Evolutionary conservation across 75 land plant genomes (phyloP).

Genomic region (Adiantum capillusveneris): DNA sequence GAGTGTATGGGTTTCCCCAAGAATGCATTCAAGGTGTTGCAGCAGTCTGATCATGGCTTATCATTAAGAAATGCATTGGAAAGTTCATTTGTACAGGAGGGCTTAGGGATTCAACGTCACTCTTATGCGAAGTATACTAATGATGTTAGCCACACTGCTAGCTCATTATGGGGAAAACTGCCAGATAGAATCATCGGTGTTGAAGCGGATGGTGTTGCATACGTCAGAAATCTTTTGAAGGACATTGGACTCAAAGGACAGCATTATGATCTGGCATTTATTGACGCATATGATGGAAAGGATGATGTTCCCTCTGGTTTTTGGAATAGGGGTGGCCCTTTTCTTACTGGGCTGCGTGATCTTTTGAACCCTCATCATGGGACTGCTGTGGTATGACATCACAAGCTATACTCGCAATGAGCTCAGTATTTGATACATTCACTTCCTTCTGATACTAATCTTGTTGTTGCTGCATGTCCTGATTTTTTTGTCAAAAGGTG

Average conservation of each 20-base stretch:
- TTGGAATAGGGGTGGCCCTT: conserved; percentile 64
- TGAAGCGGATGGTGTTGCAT: conserved; percentile 72
- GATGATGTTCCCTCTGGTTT: conserved; percentile 71
- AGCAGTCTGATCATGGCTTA: neutral
- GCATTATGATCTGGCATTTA: conserved; percentile 71
- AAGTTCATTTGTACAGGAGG: too few relatives aligned
- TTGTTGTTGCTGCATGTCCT: neutral
- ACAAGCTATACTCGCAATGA: neutral
- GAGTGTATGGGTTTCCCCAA: conserved; percentile 88
- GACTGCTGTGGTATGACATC: conserved; percentile 58
- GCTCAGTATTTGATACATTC: neutral
- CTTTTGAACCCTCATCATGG: conserved; percentile 75
- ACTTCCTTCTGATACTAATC: neutral
- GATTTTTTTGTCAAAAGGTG: conserved; percentile 11
- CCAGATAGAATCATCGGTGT: conserved; percentile 48
- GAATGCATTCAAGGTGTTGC: conserved; percentile 10
- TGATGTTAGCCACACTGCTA: neutral
- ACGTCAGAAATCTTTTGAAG: conserved; percentile 16
- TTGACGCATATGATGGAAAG: conserved; percentile 95
- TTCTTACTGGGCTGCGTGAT: conserved; percentile 41
- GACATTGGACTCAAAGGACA: conserved; percentile 14
- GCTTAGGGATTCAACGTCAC: too few relatives aligned
- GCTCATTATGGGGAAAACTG: conserved; percentile 38
- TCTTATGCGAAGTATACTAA: too few relatives aligned
- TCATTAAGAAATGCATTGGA: neutral